Percentiles rank a stretch among this genome's conserved stretches.
phyloP scores from a whole-genome alignment of 371 early-diverging fungal genomes.

The Mucor irregularis region DNA sequence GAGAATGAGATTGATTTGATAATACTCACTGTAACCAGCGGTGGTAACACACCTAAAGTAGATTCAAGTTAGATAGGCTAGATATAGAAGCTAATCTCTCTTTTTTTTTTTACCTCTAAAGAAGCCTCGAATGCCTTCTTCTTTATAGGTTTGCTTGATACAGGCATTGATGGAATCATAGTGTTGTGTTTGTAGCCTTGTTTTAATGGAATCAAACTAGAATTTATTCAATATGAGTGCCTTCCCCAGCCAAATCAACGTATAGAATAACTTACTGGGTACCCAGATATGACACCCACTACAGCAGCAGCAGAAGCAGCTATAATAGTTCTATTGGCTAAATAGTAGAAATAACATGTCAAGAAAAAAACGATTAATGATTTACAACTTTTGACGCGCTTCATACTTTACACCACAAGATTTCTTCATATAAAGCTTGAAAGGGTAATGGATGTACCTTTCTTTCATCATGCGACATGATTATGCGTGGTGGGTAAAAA shows the following conservation, averaged over 20 bases:
- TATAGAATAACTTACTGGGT: conserved; percentile 44
- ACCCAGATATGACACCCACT: conserved; percentile 61
- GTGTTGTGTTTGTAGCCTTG: conserved; percentile 78
- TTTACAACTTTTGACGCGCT: conserved; percentile 4
- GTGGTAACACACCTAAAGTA: conserved; percentile 75
- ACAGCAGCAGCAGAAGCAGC: conserved; percentile 66
- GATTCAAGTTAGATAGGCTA: background rate
- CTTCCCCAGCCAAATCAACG: too few species aligned
- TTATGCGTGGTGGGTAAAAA: background rate
- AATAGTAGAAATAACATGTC: background rate
- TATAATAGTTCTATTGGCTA: conserved; percentile 60
- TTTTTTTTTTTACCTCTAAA: conserved; percentile 74
- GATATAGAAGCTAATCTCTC: background rate
- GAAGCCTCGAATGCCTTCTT: conserved; percentile 75
- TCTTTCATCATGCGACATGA: conserved; percentile 11
- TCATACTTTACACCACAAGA: conserved; percentile 19
- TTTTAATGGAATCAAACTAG: conserved; percentile 79
- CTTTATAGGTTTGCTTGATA: conserved; percentile 63
- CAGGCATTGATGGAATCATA: conserved; percentile 72
- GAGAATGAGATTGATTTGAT: conserved; percentile 79
- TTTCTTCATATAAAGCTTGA: conserved; percentile 16
- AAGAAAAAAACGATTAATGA: background rate
- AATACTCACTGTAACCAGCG: conserved; percentile 74
- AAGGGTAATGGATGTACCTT: conserved; percentile 18
- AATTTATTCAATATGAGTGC: background rate